These are phyloP conservation scores for Populus simonii DNA, from an alignment of 345 rosid genomes.

Conservation along the genomic window DNA sequence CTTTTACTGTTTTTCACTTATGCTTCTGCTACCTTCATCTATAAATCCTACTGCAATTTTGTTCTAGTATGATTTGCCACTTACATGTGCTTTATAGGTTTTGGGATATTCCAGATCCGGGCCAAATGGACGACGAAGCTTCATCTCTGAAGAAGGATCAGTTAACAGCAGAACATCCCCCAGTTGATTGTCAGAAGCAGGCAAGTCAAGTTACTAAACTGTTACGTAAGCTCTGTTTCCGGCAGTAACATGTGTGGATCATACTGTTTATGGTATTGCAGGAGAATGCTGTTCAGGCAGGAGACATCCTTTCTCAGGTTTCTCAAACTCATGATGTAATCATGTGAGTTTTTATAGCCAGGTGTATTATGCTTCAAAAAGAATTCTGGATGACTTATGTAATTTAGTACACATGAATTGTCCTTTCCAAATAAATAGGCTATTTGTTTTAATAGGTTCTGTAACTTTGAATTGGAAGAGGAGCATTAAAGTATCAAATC, in stretches of 20 bases:
- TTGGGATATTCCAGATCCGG: conserved; percentile 51
- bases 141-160: conserved; percentile 34
- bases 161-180: conserved; percentile 41
- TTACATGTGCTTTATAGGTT: conserved; percentile 39
- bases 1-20: neutral
- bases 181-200: conserved; percentile 66
- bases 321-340: conserved; percentile 88
- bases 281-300: conserved; percentile 50
- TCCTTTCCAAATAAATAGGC: neutral
- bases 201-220: conserved; percentile 35
- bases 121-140: conserved; percentile 32
- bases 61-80: neutral
- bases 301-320: conserved; percentile 82
- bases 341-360: conserved; percentile 46
- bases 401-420: neutral
- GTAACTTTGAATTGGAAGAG: neutral
- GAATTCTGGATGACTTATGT: neutral
- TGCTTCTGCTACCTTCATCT: neutral
- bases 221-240: conserved; percentile 10
- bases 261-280: conserved; percentile 23
- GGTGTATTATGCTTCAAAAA: conserved; percentile 4
- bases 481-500: neutral
- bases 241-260: conserved; percentile 8
- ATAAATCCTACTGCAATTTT: neutral
- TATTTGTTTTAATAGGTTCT: neutral